Base-by-base conservation (phyloP, 2,329 filamentous ascomycete species). In the Penicillium sp. region DNA sequence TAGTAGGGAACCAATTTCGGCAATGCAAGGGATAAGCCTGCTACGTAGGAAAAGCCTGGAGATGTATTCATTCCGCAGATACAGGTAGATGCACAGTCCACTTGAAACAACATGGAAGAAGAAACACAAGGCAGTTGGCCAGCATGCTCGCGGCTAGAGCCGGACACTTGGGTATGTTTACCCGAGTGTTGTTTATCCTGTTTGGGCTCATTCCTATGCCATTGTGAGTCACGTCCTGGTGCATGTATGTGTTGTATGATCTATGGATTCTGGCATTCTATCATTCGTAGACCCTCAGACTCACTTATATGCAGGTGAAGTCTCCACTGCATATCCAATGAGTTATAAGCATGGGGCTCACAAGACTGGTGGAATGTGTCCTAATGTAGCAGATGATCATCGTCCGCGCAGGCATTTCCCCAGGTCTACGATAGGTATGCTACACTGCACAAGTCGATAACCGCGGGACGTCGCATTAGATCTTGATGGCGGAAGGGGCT, bases 361-460 rank as follows among this genome's bases (percentile, higher is more conserved):
- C 63, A 48, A 55, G 56, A 61, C 57, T 54, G 39, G 48, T 59
- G 56, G 52, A 63, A 57, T 58, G 59, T 16, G 42, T 47, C 58
- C 46, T 26, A 31, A 52, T 59, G 49, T 26, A 52, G 54, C 54
- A 57, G 24, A 46, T 51, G 50, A 45, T 45, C 26, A 22, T 21
- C 42, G 2, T 9, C 10, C 22, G 24, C 16, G n/a, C n/a, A 42
- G 26, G 13, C 39, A 27, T 44, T 45, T 35, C 43, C 21, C 16
- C 14, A 45, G 26, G 31, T 53, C 21, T 33, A 11, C 42, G 16
- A 22, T 26, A 27, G 21, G 43, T 27, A 44, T 43, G 24, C 35
- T 14, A 44, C 22, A 29, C n/a, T 29, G 49, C 49, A 27, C 33
- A 47, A 37, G 31, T 54, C 35, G 24, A 42, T 27, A 29, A 6